These are phyloP conservation scores for Copromyces sp. DNA, from an alignment of 495 filamentous ascomycete genomes.

Conservation along the genomic window DNA sequence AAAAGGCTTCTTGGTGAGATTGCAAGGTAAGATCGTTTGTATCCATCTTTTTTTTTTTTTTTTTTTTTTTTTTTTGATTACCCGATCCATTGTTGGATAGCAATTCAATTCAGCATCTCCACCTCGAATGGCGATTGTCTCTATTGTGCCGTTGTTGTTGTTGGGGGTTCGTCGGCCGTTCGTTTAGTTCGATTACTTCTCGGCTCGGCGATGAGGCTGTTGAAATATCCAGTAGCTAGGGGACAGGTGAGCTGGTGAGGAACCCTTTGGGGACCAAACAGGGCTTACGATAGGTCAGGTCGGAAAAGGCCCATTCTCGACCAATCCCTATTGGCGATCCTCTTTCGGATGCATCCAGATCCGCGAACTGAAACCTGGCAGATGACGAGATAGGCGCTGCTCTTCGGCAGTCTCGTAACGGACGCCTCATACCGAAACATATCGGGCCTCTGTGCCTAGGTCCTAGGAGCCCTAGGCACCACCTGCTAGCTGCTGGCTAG, in stretches of 20 bases:
- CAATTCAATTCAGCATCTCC: background rate
- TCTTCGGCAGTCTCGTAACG: background rate
- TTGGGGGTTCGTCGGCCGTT: background rate
- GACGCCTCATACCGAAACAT: background rate
- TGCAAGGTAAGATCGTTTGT: background rate
- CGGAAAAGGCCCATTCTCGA: background rate
- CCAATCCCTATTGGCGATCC: background rate
- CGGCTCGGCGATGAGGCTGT: background rate
- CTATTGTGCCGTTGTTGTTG: background rate
- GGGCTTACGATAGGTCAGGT: background rate
- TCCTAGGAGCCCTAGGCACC: background rate
- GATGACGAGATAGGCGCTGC: background rate
- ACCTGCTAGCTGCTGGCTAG: background rate
- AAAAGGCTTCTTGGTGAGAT: background rate
- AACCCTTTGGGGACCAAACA: background rate
- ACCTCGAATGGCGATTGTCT: background rate
- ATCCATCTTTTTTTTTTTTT: background rate
- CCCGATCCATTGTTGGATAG: background rate
- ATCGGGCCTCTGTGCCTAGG: background rate
- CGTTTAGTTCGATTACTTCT: background rate
- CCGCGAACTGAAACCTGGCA: background rate
- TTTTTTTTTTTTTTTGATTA: background rate
- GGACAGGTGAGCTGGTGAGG: background rate
- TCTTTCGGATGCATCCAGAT: background rate
- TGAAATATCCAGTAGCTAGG: background rate